Conservation (phyloP, 305 asterid genomes). For the Nicotiana rustica region DNA sequence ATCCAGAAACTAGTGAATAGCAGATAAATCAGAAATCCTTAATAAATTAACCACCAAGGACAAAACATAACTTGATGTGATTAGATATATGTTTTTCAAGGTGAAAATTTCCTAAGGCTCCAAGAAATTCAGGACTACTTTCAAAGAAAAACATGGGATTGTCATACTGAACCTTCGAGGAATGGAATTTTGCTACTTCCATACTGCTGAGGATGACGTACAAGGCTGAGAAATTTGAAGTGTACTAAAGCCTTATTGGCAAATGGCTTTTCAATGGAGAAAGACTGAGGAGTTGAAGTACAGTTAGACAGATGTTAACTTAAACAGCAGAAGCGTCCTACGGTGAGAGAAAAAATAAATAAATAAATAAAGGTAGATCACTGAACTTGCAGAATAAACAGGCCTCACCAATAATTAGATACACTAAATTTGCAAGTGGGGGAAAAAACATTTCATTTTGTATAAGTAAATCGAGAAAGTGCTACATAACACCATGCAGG, state of each 20-base stretch:
- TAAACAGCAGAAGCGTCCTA: neutral
- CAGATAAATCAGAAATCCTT: neutral
- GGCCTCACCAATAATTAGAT: no score
- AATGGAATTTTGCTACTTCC: neutral
- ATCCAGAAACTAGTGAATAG: neutral
- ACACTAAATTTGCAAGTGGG: no score
- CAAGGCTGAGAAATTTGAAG: neutral
- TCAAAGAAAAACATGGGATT: neutral
- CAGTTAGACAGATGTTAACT: neutral
- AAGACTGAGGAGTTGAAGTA: neutral
- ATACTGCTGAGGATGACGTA: neutral
- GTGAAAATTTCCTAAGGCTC: neutral
- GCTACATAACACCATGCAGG: no score
- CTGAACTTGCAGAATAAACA: no score
- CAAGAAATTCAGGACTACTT: neutral
- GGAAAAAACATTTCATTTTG: no score
- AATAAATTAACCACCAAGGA: conserved; percentile 3
- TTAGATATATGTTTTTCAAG: neutral
- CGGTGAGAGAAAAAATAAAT: neutral
- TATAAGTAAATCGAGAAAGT: no score
- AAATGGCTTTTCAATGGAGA: neutral
- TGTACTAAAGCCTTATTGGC: neutral
- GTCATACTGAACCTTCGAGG: neutral
- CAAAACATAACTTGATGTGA: neutral
- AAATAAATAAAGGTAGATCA: no score